These are phyloP conservation scores for Cordyceps cicadae DNA, from an alignment of 2,329 filamentous ascomycete genomes.

Conservation along the genomic window DNA sequence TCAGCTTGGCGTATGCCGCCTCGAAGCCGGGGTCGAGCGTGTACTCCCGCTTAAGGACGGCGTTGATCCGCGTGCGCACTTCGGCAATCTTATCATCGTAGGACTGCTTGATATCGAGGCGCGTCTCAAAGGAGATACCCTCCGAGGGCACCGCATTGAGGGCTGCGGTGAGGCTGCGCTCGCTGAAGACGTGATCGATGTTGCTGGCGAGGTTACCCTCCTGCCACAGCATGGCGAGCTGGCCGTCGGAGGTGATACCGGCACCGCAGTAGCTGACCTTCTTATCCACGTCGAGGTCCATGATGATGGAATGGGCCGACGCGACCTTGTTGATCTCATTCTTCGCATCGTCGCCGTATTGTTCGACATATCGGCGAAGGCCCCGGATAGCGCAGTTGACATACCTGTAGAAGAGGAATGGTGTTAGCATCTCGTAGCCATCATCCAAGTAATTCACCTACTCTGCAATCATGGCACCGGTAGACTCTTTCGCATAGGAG, in stretches of 20 bases:
- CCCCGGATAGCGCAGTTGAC: slow-evolving; percentile 32
- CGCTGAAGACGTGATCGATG: slow-evolving; percentile 29
- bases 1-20: slow-evolving; percentile 32
- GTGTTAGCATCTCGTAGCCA: not conserved
- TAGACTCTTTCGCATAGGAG: slow-evolving; percentile 32
- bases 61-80: slow-evolving; percentile 30
- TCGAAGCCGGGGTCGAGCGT: slow-evolving; percentile 41
- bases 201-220: slow-evolving; percentile 37
- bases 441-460: slow-evolving; percentile 20
- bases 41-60: slow-evolving; percentile 33
- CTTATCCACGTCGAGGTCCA: slow-evolving; percentile 37
- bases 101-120: slow-evolving; percentile 32
- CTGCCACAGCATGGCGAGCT: slow-evolving; percentile 41
- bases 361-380: slow-evolving; percentile 30
- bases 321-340: slow-evolving; percentile 41
- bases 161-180: slow-evolving; percentile 31
- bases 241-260: slow-evolving; percentile 33
- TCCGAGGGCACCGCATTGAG: slow-evolving; percentile 31
- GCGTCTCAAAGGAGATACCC: slow-evolving; percentile 35
- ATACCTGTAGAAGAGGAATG: slow-evolving; percentile 28
- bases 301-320: slow-evolving; percentile 33
- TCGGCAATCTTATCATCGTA: slow-evolving; percentile 35
- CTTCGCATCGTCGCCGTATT: slow-evolving; percentile 30
- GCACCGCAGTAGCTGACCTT: slow-evolving; percentile 36
- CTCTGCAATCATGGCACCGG: slow-evolving; percentile 36